phyloP scores from a whole-genome alignment of 805 yeast species.

The Metschnikowia reukaufii region DNA sequence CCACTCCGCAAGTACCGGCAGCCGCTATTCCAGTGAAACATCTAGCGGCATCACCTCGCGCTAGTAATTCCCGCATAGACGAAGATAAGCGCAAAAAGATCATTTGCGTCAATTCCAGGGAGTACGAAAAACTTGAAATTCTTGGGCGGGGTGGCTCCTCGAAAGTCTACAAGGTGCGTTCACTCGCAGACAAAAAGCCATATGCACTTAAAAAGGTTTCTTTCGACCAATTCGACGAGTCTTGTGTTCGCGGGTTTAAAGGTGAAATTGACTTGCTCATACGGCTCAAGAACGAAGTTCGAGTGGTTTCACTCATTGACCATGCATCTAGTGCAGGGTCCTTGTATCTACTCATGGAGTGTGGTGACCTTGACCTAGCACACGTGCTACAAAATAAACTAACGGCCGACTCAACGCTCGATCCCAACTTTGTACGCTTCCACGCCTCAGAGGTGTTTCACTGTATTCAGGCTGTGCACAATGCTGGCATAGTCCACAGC shows the following conservation, averaged over 20 bases:
- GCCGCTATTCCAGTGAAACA: background rate
- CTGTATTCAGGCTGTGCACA: conserved; percentile 88
- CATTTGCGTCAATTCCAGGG: conserved; percentile 50
- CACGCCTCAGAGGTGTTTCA: conserved; percentile 74
- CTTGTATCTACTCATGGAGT: conserved; percentile 82
- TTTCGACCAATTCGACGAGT: conserved; percentile 76
- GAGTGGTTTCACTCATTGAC: conserved; percentile 81
- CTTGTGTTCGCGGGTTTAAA: conserved; percentile 74
- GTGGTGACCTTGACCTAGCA: conserved; percentile 90
- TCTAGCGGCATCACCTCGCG: background rate
- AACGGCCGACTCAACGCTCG: conserved; percentile 46
- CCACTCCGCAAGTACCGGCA: conserved; percentile 4
- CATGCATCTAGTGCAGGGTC: conserved; percentile 65
- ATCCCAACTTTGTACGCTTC: conserved; percentile 73
- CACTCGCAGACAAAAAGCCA: conserved; percentile 48
- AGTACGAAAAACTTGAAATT: conserved; percentile 72
- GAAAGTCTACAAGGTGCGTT: conserved; percentile 78
- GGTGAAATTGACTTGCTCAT: conserved; percentile 82
- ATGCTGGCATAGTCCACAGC: conserved; percentile 80
- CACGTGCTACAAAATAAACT: conserved; percentile 65
- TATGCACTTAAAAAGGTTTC: conserved; percentile 82
- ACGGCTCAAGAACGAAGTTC: conserved; percentile 52
- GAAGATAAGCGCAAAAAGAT: conserved; percentile 28
- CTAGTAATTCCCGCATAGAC: conserved; percentile 6
- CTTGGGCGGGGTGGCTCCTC: conserved; percentile 93